Percentiles rank a stretch among this genome's conserved stretches.
Conservation (phyloP, 1,139 yeast genomes). For the Saccharomycopsis hybrid region DNA sequence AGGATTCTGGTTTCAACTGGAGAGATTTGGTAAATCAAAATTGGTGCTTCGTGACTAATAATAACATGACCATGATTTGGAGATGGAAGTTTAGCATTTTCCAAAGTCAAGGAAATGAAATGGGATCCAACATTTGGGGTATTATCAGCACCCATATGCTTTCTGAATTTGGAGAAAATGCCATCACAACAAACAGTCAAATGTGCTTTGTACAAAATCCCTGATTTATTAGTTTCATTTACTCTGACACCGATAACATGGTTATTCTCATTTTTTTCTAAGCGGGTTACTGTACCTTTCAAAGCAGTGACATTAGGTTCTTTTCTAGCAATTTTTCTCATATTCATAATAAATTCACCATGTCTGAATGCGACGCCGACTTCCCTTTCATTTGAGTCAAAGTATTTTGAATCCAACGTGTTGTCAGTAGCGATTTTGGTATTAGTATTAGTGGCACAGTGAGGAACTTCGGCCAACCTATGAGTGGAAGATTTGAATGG, state of each 20-base stretch:
- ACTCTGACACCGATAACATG: conserved; percentile 64
- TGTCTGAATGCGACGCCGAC: conserved; percentile 88
- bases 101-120: conserved; percentile 76
- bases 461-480: conserved; percentile 47
- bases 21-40: conserved; percentile 80
- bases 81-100: conserved; percentile 65
- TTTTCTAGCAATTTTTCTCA: conserved; percentile 61
- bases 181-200: conserved; percentile 87
- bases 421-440: conserved; percentile 42
- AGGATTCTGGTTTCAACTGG: conserved; percentile 78
- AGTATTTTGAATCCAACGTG: conserved; percentile 42
- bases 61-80: conserved; percentile 85
- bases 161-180: conserved; percentile 87
- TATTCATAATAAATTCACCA: conserved; percentile 75
- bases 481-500: conserved; percentile 46
- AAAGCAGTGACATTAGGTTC: conserved; percentile 70
- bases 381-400: conserved; percentile 58
- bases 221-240: conserved; percentile 33
- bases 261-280: conserved; percentile 46
- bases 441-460: conserved; percentile 48
- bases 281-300: conserved; percentile 68
- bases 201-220: conserved; percentile 44
- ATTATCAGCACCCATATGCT: conserved; percentile 50
- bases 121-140: conserved; percentile 71
- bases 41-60: conserved; percentile 81